Evolutionary conservation across 2,329 filamentous ascomycete genomes (phyloP).

Genomic region (Macrophomina tecta): DNA sequence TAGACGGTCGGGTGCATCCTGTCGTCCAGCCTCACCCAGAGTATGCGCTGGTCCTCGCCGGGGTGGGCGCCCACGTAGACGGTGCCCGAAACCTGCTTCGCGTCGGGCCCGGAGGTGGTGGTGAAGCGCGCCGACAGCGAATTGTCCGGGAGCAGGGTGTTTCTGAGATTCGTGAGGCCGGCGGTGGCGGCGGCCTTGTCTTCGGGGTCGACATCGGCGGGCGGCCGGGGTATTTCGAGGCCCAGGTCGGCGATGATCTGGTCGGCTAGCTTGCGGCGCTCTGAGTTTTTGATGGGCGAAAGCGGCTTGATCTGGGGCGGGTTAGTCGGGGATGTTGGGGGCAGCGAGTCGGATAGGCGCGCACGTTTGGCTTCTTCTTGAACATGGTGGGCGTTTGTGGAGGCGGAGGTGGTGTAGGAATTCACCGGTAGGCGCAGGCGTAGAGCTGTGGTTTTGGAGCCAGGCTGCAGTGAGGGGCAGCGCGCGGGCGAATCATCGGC

Average conservation of each 20-base stretch:
- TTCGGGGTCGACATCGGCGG: constrained; percentile 45
- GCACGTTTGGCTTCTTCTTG: constrained; percentile 67
- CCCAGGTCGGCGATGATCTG: constrained; percentile 69
- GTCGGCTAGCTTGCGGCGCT: constrained; percentile 70
- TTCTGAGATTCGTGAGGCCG: constrained; percentile 60
- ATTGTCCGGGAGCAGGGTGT: constrained; percentile 67
- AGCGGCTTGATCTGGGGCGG: constrained; percentile 67
- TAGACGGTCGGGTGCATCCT: constrained; percentile 64
- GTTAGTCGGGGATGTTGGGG: constrained; percentile 14
- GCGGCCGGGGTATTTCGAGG: constrained; percentile 53
- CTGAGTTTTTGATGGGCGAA: constrained; percentile 69
- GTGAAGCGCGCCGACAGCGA: constrained; percentile 68
- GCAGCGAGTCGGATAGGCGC: constrained; percentile 13
- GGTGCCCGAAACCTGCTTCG: constrained; percentile 66
- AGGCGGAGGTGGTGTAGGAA: neutral
- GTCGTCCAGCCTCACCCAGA: constrained; percentile 70
- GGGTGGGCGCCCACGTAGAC: constrained; percentile 67
- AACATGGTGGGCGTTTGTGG: constrained; percentile 55
- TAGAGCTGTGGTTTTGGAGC: neutral
- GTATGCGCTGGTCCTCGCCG: constrained; percentile 62
- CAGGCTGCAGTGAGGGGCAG: constrained; percentile 10
- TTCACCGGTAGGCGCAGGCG: neutral
- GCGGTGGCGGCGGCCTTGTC: constrained; percentile 52
- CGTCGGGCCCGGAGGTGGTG: constrained; percentile 67
- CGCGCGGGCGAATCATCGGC: neutral